Evolutionary conservation across 345 rosid genomes (phyloP).

Genomic region (Melaleuca quinquenervia): DNA sequence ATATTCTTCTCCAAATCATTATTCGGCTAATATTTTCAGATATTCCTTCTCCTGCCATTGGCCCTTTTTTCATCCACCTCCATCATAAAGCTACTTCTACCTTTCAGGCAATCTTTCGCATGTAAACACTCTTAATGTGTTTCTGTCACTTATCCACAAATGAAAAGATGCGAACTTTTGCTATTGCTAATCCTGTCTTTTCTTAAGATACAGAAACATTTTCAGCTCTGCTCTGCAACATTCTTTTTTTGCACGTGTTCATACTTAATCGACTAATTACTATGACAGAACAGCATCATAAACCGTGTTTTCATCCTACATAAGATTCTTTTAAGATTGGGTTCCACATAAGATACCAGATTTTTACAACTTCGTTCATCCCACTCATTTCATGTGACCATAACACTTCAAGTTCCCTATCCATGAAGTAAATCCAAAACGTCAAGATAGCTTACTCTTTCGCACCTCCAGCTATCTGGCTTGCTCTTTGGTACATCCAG

Average conservation of each 20-base stretch:
- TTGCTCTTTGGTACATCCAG: neutral
- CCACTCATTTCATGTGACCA: neutral
- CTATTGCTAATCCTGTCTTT: neutral
- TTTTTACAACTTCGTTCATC: neutral
- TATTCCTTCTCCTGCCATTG: neutral
- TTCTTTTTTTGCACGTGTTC: neutral
- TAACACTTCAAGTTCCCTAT: neutral
- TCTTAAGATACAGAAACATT: neutral
- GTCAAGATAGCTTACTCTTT: neutral
- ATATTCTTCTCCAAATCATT: neutral
- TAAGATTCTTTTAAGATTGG: neutral
- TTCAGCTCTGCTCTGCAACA: neutral
- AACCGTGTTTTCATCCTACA: neutral
- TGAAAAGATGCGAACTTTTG: neutral
- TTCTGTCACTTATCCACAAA: neutral
- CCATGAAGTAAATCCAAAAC: neutral
- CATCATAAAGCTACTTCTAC: neutral
- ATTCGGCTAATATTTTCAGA: neutral
- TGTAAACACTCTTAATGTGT: neutral
- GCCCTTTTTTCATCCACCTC: neutral
- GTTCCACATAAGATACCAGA: neutral
- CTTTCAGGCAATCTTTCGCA: neutral
- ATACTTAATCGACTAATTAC: neutral
- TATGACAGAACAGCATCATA: neutral
- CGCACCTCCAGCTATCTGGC: neutral